Evolutionary conservation across 257 asterid species (phyloP), one percentile per base, ranked within the genome.

Genomic region (Petunia secreta): DNA sequence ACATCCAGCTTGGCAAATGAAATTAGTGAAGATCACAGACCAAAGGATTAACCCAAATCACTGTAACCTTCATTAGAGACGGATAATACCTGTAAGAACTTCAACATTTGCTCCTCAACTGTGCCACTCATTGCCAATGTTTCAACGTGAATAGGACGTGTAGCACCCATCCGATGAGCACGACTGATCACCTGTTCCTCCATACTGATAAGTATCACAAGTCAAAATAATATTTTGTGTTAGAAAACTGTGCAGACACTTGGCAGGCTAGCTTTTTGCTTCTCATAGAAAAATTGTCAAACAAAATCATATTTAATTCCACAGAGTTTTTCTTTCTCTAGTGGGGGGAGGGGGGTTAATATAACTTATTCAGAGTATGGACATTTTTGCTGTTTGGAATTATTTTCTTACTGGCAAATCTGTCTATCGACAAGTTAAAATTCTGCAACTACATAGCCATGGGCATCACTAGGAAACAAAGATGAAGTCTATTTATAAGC

Each of bases 101-200:
- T 89, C 90, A 92, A 38, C 99, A 96, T 96, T 87, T 92, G 98
- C 84, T 96, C 97, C 87, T 96, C 99, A 53, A 96, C 91, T 75
- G 99, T 93, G 85, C 99, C 95, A 55, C 80, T 88, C 99, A 96
- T 96, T 40, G 95, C 97, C 86, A 96, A 84, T 63, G 97, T 96
- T 83, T 96, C 98, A 59, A 96, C 99, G 63, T 86, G 85, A 89
- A 96, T 89, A 66, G 99, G 97, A 41, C 97, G 93, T 60, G 85
- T 87, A 46, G 99, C 99, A 85, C 99, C 99, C 99, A 96, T 93
- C 82, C 99, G 91, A 81, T 96, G 99, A 82, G 99, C 99, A 64
- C 99, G 97, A 89, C 99, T 96, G 73, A 96, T 92, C 84, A 96
- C 99, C 87, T 96, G 98, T 85, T 96, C 99, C 89, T 96, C 99